A percentile compares a stretch with the other conserved stretches of the same genome.
phyloP scores from a whole-genome alignment of 2,329 filamentous ascomycete species.

The Capronia americana region DNA sequence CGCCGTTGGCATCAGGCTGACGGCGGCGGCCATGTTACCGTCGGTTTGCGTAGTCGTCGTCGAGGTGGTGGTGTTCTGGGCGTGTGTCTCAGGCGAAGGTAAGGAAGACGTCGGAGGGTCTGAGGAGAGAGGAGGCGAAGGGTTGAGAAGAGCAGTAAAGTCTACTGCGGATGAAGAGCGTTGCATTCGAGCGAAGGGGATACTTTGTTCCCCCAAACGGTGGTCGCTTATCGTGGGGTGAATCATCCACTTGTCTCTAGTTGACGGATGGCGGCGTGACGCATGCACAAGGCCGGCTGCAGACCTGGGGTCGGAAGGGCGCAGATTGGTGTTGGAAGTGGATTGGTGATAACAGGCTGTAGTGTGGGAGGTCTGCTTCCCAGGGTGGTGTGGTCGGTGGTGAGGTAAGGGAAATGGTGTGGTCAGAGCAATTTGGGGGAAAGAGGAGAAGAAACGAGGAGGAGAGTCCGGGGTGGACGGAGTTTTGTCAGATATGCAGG shows the following conservation, averaged over 20 bases:
- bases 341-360: slow-evolving; percentile 17
- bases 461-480: slow-evolving; percentile 18
- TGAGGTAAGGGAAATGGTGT: slow-evolving; percentile 29
- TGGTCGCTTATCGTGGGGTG: slow-evolving; percentile 40
- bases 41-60: slow-evolving; percentile 39
- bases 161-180: slow-evolving; percentile 41
- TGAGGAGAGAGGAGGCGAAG: slow-evolving; percentile 29
- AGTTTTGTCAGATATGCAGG: slow-evolving; percentile 26
- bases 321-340: slow-evolving; percentile 29
- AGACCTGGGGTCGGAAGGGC: slow-evolving; percentile 33
- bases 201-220: slow-evolving; percentile 34
- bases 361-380: slow-evolving; percentile 29
- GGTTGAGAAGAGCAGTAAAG: slow-evolving; percentile 41
- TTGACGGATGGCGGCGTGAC: slow-evolving; percentile 30
- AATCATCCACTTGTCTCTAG: slow-evolving; percentile 31
- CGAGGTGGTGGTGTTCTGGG: slow-evolving; percentile 10
- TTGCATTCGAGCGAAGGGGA: slow-evolving; percentile 39
- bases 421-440: slow-evolving; percentile 31
- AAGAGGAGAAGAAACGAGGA: slow-evolving; percentile 27
- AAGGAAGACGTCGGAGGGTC: slow-evolving; percentile 23
- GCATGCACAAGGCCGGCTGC: slow-evolving; percentile 24
- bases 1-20: slow-evolving; percentile 53
- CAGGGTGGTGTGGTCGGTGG: slow-evolving; percentile 24
- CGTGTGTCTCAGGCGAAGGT: slow-evolving; percentile 33
- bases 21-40: slow-evolving; percentile 51